Evolutionary conservation across 2,329 filamentous ascomycete genomes (phyloP), one percentile per base, ranked within the genome.

Genomic region (Fusarium marasasianum): DNA sequence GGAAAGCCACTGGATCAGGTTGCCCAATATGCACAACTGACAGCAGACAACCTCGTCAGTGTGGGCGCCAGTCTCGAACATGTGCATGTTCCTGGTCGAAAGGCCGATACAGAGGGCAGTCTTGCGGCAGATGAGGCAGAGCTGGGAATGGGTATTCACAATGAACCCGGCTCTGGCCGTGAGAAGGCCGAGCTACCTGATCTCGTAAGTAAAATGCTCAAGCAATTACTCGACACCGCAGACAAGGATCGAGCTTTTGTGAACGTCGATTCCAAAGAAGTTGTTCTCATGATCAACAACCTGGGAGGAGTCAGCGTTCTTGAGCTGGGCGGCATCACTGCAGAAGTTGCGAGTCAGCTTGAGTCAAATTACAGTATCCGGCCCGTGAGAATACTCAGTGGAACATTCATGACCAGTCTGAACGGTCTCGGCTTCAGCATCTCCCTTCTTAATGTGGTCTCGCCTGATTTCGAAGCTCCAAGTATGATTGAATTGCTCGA

Each of bases 81-180:
- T 80, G 95, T 98, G n/a, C 96, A 98, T 80, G 94, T 98, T 1
- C 96, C 96, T 1, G 95, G 96, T 8, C 89, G 95, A 69, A 88
- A 86, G 3, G 80, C 85, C 12, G 88, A 90, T 73, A 87, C 86
- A 48, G 89, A 90, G 31, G 90, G 91, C 35, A 81, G 76, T 47
- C 82, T 96, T 65, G 86, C 83, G 53, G 82, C 76, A 7, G 87
- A 85, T 44, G 88, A 91, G 79, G 88, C 91, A 33, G 90, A 92
- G 81, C 83, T 92, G 54, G 93, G 93, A 35, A 94, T 94, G 92
- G 93, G 93, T 18, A 94, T 94, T 75, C 92, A 94, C 80, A 94
- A 94, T 77, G 91, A 93, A 80, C 84, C 89, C 0, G 90, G 90
- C 6, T 90, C 86, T 9, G 86, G 85, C 11, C 83, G 87, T 37